Conservation (phyloP, 495 filamentous ascomycete species). For the Neurospora sp. region DNA sequence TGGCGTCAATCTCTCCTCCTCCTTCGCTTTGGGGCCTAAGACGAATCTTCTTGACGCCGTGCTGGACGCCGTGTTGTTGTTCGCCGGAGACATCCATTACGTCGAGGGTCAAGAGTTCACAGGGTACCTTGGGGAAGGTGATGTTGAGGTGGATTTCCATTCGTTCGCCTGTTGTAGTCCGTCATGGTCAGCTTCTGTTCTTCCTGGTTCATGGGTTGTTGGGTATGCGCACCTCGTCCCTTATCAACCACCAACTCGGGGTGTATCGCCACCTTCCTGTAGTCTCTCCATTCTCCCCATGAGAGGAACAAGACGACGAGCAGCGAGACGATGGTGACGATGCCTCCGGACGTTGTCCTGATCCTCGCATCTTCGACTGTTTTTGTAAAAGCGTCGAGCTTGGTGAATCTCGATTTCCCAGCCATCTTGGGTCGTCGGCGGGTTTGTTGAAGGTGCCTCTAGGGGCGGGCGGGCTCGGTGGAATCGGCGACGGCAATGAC, state of each 20-base stretch:
- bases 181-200: slow-evolving; percentile 5
- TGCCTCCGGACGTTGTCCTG: slow-evolving; percentile 91
- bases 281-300: slow-evolving; percentile 94
- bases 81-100: slow-evolving; percentile 99
- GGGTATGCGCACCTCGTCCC: slow-evolving; percentile 60
- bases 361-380: slow-evolving; percentile 96
- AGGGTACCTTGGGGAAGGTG: slow-evolving; percentile 87
- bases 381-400: slow-evolving; percentile 96
- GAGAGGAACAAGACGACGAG: slow-evolving; percentile 79
- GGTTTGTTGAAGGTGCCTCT: neutral
- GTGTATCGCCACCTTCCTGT: slow-evolving; percentile 73
- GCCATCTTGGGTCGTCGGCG: slow-evolving; percentile 36
- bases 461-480: neutral
- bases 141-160: slow-evolving; percentile 99
- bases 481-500: neutral
- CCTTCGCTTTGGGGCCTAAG: slow-evolving; percentile 63
- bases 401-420: slow-evolving; percentile 76
- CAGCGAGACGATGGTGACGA: slow-evolving; percentile 85
- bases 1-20: slow-evolving; percentile 64
- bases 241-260: slow-evolving; percentile 96
- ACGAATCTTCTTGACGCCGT: slow-evolving; percentile 84
- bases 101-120: slow-evolving; percentile 90
- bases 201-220: too few relatives aligned
- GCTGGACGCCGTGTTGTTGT: slow-evolving; percentile 84
- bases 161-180: slow-evolving; percentile 66